Conservation (phyloP, 2,329 filamentous ascomycete genomes). For the Lizonia empirigonia region DNA sequence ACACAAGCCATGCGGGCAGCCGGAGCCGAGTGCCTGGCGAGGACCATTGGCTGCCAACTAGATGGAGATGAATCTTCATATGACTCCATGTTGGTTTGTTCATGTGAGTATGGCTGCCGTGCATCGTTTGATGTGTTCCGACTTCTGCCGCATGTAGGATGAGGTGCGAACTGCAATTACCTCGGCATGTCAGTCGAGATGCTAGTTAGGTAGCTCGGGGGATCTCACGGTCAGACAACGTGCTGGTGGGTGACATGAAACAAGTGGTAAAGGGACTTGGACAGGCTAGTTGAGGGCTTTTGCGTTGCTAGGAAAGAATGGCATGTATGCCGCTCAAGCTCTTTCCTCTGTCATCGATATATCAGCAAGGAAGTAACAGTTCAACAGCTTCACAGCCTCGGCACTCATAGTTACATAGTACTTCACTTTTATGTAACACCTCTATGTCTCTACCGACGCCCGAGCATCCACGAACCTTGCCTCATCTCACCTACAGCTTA, state of each 20-base stretch:
- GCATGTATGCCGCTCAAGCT: no score
- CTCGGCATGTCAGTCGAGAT: constrained; percentile 18
- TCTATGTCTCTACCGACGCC: no score
- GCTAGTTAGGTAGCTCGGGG: constrained; percentile 2
- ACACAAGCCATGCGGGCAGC: constrained; percentile 13
- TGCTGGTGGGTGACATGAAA: background rate
- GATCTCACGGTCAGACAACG: background rate
- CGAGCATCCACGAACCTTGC: background rate
- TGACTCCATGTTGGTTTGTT: constrained; percentile 4
- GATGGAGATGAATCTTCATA: background rate
- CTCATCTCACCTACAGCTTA: constrained; percentile 5
- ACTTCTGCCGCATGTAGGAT: constrained; percentile 13
- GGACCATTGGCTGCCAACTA: constrained; percentile 17
- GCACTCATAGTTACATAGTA: no score
- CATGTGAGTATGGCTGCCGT: constrained; percentile 7
- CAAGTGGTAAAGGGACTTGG: background rate
- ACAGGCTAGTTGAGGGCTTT: background rate
- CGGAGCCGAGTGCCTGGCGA: constrained; percentile 11
- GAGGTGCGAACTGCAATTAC: constrained; percentile 9
- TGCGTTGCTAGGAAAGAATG: background rate
- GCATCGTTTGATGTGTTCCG: constrained; percentile 11
- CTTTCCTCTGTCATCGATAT: background rate
- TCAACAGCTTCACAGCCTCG: no score
- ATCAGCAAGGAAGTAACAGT: no score
- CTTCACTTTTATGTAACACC: no score